Conservation (phyloP, 176 grass and related monocot species). For the Paspalum notatum region DNA sequence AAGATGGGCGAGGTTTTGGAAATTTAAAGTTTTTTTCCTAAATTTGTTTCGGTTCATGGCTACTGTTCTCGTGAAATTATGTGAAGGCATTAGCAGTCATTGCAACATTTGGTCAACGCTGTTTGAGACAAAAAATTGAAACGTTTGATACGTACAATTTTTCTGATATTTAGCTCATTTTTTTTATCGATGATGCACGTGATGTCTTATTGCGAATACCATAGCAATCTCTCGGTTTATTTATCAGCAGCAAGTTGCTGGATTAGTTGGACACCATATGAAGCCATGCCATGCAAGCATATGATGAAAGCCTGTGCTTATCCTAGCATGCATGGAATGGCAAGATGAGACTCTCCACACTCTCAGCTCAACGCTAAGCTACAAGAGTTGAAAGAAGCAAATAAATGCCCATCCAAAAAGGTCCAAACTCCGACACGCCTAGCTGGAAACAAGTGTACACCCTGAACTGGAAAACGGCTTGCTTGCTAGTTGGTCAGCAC, state of each 20-base stretch:
- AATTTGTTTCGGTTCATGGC: neutral
- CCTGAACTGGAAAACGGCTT: neutral
- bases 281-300: neutral
- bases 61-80: neutral
- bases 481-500: slow-evolving; percentile 13
- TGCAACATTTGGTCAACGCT: neutral
- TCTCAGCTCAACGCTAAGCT: neutral
- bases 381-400: slow-evolving; percentile 4
- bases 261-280: neutral
- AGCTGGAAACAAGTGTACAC: neutral
- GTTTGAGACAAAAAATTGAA: neutral
- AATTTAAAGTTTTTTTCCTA: neutral
- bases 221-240: neutral
- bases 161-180: neutral
- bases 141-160: no score
- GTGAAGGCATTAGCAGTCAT: neutral
- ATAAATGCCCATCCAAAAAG: slow-evolving; percentile 30
- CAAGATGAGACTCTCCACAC: neutral
- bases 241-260: neutral
- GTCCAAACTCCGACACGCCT: no score
- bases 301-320: neutral
- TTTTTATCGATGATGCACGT: neutral
- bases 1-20: neutral
- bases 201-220: neutral
- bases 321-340: neutral